phyloP scores from a whole-genome alignment of 2,329 filamentous ascomycete genomes.

The Orbilia oligospora region DNA sequence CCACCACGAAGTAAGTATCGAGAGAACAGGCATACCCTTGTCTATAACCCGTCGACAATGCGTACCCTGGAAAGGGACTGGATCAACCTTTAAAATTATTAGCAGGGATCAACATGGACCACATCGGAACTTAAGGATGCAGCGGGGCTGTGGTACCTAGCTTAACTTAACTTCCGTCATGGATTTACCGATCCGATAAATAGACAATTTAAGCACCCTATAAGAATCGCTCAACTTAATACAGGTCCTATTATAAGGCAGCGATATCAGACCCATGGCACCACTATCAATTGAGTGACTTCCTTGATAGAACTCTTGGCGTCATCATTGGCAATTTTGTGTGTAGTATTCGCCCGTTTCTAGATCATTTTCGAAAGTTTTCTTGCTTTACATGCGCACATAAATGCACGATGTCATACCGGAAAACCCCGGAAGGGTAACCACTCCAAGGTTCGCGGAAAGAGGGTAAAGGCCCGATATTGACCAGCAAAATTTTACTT shows the following conservation, averaged over 20 bases:
- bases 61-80: not conserved
- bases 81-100: not conserved
- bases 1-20: not conserved
- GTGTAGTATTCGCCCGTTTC: not conserved
- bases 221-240: not conserved
- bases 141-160: not conserved
- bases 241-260: conserved; percentile 4
- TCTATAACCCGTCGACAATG: not conserved
- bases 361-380: not conserved
- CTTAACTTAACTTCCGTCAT: conserved; percentile 5
- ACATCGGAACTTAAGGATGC: not conserved
- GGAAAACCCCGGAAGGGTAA: too few species aligned
- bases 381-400: too few species aligned
- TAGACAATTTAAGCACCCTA: not conserved
- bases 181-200: conserved; percentile 2
- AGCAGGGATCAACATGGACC: not conserved
- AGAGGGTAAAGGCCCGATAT: too few species aligned
- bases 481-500: too few species aligned
- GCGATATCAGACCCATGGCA: not conserved
- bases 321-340: conserved; percentile 5
- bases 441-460: not conserved
- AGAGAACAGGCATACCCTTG: conserved; percentile 10
- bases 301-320: not conserved
- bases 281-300: conserved; percentile 1
- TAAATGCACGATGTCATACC: not conserved